A percentile compares a stretch with the other conserved stretches of the same genome.
phyloP scores from a whole-genome alignment of 495 filamentous ascomycete genomes.

The Penicillium egyptiacum region DNA sequence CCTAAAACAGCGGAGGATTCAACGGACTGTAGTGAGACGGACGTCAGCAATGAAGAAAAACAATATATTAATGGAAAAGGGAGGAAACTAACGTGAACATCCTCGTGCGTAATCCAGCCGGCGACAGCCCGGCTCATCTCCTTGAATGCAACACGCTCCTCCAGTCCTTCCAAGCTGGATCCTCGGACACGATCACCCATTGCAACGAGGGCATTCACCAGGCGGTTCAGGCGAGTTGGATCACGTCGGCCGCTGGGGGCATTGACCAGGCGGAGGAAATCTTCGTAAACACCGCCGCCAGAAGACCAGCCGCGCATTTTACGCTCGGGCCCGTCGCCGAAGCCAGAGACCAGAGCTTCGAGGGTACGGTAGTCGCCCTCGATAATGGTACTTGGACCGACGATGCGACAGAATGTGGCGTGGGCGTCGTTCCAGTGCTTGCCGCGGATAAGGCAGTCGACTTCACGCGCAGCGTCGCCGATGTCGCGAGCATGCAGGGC shows the following conservation, averaged over 20 bases:
- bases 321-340: conserved; percentile 53
- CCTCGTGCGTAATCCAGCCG: conserved; percentile 58
- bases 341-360: conserved; percentile 62
- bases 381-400: conserved; percentile 78
- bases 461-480: conserved; percentile 63
- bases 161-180: conserved; percentile 61
- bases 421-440: conserved; percentile 79
- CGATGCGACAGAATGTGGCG: conserved; percentile 69
- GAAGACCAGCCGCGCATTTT: conserved; percentile 63
- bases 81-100: conserved; percentile 54
- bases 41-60: conserved; percentile 19
- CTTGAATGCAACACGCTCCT: conserved; percentile 74
- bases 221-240: conserved; percentile 50
- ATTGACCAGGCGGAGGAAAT: conserved; percentile 65
- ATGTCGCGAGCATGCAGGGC: conserved; percentile 74
- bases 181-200: conserved; percentile 57
- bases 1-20: conserved; percentile 54
- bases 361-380: conserved; percentile 69
- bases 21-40: conserved; percentile 28
- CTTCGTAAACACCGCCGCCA: conserved; percentile 79
- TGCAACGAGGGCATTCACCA: conserved; percentile 63
- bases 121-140: conserved; percentile 64
- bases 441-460: conserved; percentile 73
- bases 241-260: conserved; percentile 38
- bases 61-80: background rate